Percentiles rank a stretch among this genome's conserved stretches.
Evolutionary conservation across 2,329 filamentous ascomycete genomes (phyloP).

Genomic region (Pseudogymnoascus sp.): DNA sequence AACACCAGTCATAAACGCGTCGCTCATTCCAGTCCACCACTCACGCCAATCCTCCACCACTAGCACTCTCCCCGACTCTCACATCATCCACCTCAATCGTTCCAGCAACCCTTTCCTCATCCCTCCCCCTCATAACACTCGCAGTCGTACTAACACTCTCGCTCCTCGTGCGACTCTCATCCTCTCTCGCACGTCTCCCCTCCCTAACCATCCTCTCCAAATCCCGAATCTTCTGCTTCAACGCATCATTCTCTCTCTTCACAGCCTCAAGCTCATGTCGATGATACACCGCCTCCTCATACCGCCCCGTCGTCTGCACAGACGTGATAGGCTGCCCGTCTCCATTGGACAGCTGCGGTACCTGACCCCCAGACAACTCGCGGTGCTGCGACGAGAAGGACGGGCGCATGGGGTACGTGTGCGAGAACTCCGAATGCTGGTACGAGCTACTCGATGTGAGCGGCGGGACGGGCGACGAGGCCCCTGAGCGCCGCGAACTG

Average conservation of each 20-base stretch:
- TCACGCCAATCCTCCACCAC: constrained; percentile 37
- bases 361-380: constrained; percentile 15
- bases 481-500: constrained; percentile 24
- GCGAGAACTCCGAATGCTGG: constrained; percentile 25
- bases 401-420: constrained; percentile 25
- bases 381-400: constrained; percentile 20
- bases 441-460: constrained; percentile 21
- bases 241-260: constrained; percentile 56
- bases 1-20: background rate
- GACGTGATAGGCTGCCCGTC: constrained; percentile 24
- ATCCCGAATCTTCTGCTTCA: constrained; percentile 56
- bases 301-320: constrained; percentile 51
- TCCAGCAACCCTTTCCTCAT: constrained; percentile 27
- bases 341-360: constrained; percentile 15
- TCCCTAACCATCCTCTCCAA: constrained; percentile 47
- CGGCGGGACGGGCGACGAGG: constrained; percentile 24
- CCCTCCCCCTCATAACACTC: constrained; percentile 35
- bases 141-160: constrained; percentile 49
- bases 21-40: background rate
- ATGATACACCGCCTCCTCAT: constrained; percentile 56
- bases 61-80: constrained; percentile 55
- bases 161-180: constrained; percentile 42
- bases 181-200: constrained; percentile 32
- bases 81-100: constrained; percentile 45
- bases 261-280: constrained; percentile 54